These are phyloP conservation scores for Kandelia obovata DNA, from an alignment of 345 rosid species.

Conservation along the genomic window DNA sequence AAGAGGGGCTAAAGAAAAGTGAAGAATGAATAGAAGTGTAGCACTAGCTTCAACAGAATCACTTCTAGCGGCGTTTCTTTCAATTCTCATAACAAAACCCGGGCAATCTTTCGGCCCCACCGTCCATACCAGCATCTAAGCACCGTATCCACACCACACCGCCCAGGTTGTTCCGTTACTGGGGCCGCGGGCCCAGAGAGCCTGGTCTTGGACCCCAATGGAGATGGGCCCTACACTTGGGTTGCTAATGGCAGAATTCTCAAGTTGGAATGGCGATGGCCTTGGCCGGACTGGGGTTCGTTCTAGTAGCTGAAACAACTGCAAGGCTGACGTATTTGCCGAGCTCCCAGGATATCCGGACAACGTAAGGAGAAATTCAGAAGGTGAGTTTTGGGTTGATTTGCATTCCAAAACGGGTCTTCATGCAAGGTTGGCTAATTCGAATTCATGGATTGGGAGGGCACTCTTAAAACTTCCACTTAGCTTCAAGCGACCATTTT, in stretches of 20 bases:
- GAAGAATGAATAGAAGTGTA: conserved; percentile 23
- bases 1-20: too few relatives aligned
- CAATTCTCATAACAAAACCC: conserved; percentile 18
- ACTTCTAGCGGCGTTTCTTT: conserved; percentile 21
- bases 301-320: conserved; percentile 22
- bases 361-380: conserved; percentile 19
- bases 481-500: conserved; percentile 27
- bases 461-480: conserved; percentile 17
- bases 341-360: conserved; percentile 25
- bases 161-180: conserved; percentile 33
- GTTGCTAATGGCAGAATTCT: conserved; percentile 64
- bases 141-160: conserved; percentile 34
- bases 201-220: conserved; percentile 48
- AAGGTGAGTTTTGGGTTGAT: conserved; percentile 28
- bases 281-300: conserved; percentile 13
- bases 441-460: conserved; percentile 39
- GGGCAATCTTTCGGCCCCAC: conserved; percentile 29
- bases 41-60: conserved; percentile 10
- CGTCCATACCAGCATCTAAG: conserved; percentile 34
- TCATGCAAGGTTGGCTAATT: conserved; percentile 33
- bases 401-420: conserved; percentile 59
- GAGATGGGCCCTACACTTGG: conserved; percentile 63
- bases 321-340: conserved; percentile 16
- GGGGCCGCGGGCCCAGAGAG: conserved; percentile 72
- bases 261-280: conserved; percentile 15